Conservation (phyloP, 305 asterid species). For the Fraxinus paxiana region DNA sequence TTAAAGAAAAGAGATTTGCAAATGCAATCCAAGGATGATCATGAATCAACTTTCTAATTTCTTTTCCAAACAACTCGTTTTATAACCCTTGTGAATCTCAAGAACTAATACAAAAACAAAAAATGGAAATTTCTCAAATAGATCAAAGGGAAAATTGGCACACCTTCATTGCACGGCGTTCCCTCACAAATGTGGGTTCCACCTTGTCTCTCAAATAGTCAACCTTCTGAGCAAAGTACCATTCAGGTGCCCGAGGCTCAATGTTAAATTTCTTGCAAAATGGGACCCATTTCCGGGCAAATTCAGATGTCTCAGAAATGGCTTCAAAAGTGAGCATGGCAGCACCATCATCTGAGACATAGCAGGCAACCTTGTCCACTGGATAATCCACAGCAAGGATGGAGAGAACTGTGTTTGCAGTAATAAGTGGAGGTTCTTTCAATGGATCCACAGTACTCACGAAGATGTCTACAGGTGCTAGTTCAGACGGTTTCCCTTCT, state of each 20-base stretch:
- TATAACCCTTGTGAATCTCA: background rate
- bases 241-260: constrained; percentile 98
- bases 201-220: constrained; percentile 93
- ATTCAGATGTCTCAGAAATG: constrained; percentile 92
- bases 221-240: constrained; percentile 80
- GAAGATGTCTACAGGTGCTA: constrained; percentile 67
- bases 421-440: constrained; percentile 97
- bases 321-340: constrained; percentile 99
- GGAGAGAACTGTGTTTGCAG: constrained; percentile 95
- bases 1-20: background rate
- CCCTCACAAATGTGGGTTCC: constrained; percentile 85
- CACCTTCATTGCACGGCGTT: constrained; percentile 98
- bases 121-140: background rate
- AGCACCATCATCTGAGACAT: constrained; percentile 98
- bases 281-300: constrained; percentile 96
- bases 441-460: constrained; percentile 98
- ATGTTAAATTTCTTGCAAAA: constrained; percentile 82
- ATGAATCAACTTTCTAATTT: background rate
- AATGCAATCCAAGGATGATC: background rate
- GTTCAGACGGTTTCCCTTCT: constrained; percentile 87
- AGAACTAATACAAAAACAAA: background rate
- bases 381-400: constrained; percentile 96
- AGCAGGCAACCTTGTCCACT: constrained; percentile 85
- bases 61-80: background rate
- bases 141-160: constrained; percentile 13